Conservation (phyloP, 805 yeast species). For the Saccharomycopsis sp. region DNA sequence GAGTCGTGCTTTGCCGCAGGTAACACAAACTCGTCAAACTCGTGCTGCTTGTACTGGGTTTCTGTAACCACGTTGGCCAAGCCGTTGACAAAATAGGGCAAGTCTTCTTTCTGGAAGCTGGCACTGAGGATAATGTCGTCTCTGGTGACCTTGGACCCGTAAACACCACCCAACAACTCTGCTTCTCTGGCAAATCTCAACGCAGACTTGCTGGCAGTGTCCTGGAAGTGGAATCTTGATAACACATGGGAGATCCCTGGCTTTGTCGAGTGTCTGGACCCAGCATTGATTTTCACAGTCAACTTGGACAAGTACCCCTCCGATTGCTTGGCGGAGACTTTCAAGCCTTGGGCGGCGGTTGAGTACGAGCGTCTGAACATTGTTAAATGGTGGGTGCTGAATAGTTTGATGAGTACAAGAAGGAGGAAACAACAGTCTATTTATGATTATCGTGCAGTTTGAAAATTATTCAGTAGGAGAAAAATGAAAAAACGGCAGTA, state of each 20-base stretch:
- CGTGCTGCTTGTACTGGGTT: conserved; percentile 75
- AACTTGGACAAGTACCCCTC: conserved; percentile 64
- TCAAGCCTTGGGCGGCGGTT: conserved; percentile 33
- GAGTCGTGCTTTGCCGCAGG: conserved; percentile 69
- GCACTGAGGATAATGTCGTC: conserved; percentile 77
- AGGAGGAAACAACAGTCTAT: too few species aligned
- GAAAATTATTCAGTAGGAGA: too few species aligned
- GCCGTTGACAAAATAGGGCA: conserved; percentile 87
- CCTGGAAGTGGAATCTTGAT: conserved; percentile 74
- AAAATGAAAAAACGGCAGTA: too few species aligned
- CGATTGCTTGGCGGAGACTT: conserved; percentile 48
- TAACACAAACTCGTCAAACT: conserved; percentile 68
- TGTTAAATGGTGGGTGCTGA: too few species aligned
- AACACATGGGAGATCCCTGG: conserved; percentile 84
- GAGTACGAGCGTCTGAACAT: conserved; percentile 23
- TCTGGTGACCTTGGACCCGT: conserved; percentile 64
- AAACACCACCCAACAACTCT: conserved; percentile 83
- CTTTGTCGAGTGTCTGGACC: conserved; percentile 60
- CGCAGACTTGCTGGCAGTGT: conserved; percentile 76
- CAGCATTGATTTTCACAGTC: conserved; percentile 77
- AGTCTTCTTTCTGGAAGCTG: conserved; percentile 73
- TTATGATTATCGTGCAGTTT: too few species aligned
- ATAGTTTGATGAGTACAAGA: too few species aligned
- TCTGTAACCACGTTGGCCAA: conserved; percentile 64
- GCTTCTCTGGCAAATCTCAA: conserved; percentile 90